A percentile compares a stretch with the other conserved stretches of the same genome.
Conservation (phyloP, 1,284 basidiomycete species). For the Trametes polyzona region DNA sequence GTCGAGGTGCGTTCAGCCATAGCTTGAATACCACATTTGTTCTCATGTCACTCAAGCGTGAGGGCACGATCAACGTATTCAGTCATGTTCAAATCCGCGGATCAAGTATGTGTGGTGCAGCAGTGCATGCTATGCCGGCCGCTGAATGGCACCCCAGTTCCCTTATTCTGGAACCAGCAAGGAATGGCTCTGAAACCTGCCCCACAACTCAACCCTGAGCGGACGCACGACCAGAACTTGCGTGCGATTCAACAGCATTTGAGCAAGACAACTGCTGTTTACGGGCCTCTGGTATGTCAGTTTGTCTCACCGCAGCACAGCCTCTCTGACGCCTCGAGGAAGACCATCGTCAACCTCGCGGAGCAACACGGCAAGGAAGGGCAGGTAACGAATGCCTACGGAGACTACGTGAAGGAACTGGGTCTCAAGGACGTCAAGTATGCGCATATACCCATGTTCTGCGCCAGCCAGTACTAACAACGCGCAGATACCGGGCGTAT, state of each 20-base stretch:
- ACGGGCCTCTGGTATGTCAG: slow-evolving; percentile 76
- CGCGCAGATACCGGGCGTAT: slow-evolving; percentile 64
- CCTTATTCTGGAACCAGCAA: slow-evolving; percentile 89
- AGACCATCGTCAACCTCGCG: slow-evolving; percentile 89
- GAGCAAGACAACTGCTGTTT: slow-evolving; percentile 63
- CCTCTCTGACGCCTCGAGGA: neutral
- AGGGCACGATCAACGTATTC: slow-evolving; percentile 77
- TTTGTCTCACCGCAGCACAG: neutral
- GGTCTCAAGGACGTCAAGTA: slow-evolving; percentile 67
- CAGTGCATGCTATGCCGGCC: slow-evolving; percentile 10
- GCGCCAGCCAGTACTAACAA: neutral
- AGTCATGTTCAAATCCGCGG: slow-evolving; percentile 90
- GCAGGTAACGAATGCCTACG: slow-evolving; percentile 78
- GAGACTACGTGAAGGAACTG: slow-evolving; percentile 68
- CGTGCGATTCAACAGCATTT: slow-evolving; percentile 80
- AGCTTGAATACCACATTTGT: neutral
- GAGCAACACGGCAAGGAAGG: slow-evolving; percentile 92
- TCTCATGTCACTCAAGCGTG: slow-evolving; percentile 50
- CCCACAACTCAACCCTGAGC: slow-evolving; percentile 74
- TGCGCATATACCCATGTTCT: slow-evolving; percentile 31
- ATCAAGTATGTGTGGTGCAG: slow-evolving; percentile 61
- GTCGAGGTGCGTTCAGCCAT: slow-evolving; percentile 59
- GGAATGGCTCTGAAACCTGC: slow-evolving; percentile 87
- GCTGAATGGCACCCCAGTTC: slow-evolving; percentile 54
- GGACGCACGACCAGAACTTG: slow-evolving; percentile 75